These are phyloP conservation scores for Secale cereale DNA, from an alignment of 176 grass and related monocot genomes.

Conservation along the genomic window DNA sequence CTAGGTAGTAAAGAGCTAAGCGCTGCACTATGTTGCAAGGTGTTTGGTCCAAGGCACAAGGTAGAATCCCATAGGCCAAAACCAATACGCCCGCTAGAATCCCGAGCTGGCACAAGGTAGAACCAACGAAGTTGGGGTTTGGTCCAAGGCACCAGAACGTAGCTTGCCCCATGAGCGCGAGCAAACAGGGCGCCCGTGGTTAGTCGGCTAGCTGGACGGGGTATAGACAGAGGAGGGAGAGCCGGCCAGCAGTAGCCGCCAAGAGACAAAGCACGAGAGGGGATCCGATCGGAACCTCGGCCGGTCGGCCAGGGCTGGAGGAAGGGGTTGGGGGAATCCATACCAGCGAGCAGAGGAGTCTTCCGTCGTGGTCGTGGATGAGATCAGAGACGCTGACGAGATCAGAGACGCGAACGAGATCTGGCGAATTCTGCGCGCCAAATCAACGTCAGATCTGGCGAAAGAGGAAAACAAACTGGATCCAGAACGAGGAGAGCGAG, in stretches of 20 bases:
- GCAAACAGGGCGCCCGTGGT: too few relatives aligned
- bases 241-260: background rate
- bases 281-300: background rate
- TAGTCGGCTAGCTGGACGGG: too few relatives aligned
- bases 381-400: background rate
- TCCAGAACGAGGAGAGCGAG: background rate
- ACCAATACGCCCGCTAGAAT: too few relatives aligned
- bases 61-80: too few relatives aligned
- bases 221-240: too few relatives aligned
- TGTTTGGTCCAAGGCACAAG: too few relatives aligned
- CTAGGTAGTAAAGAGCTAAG: too few relatives aligned
- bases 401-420: slow-evolving; percentile 48
- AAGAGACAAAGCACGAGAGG: background rate
- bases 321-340: background rate
- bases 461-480: background rate
- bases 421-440: slow-evolving; percentile 57
- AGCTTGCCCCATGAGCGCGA: too few relatives aligned
- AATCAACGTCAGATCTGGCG: slow-evolving; percentile 17
- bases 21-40: too few relatives aligned
- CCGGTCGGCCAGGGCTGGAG: background rate
- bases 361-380: background rate
- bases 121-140: too few relatives aligned
- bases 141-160: too few relatives aligned
- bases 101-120: too few relatives aligned
- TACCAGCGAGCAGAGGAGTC: background rate